These are phyloP conservation scores for Ophiostoma novo-ulmi DNA, from an alignment of 2,329 filamentous ascomycete genomes.

Conservation along the genomic window DNA sequence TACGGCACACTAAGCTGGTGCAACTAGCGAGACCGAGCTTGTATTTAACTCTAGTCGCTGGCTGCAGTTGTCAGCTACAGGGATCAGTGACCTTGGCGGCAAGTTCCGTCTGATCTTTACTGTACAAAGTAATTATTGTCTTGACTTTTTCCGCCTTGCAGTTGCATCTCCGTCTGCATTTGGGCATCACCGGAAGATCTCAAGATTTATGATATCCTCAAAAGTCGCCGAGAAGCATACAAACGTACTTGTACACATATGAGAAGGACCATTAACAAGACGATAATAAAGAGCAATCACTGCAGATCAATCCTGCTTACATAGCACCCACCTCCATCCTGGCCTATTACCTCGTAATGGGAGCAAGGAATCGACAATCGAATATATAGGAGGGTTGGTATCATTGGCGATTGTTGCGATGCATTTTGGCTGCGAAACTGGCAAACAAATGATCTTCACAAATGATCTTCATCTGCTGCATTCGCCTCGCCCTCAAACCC, in stretches of 20 bases:
- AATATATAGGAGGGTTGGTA: background rate
- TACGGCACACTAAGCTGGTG: conserved; percentile 3
- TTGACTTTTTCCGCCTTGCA: too few species aligned
- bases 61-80: background rate
- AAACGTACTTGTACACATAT: background rate
- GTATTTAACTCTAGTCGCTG: background rate
- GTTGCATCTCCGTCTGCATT: background rate
- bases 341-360: background rate
- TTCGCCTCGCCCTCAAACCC: background rate
- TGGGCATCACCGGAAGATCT: background rate
- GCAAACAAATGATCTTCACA: too few species aligned
- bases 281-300: background rate
- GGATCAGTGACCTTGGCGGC: background rate
- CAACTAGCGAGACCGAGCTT: conserved; percentile 6
- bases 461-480: background rate
- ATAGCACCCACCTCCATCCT: background rate
- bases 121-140: too few species aligned
- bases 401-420: too few species aligned
- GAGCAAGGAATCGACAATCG: background rate
- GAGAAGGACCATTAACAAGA: background rate
- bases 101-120: background rate
- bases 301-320: background rate
- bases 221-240: background rate
- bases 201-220: background rate
- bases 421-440: too few species aligned